Evolutionary conservation across 1,284 basidiomycete species (phyloP).

Genomic region (Irpex sp.): DNA sequence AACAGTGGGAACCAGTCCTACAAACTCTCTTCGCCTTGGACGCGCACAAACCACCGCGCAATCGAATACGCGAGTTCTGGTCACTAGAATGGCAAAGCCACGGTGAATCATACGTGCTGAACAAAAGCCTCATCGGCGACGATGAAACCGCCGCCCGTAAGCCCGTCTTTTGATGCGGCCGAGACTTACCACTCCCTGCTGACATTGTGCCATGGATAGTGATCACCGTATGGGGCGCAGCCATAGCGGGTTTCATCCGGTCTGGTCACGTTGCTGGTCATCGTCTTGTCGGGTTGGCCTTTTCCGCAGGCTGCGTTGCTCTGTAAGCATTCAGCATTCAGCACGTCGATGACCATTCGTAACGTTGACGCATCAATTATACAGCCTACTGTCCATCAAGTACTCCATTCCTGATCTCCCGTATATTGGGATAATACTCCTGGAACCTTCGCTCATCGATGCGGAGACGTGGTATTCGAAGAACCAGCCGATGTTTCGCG

Average conservation of each 20-base stretch:
- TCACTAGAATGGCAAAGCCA: neutral
- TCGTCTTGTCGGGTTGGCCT: neutral
- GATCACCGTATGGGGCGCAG: neutral
- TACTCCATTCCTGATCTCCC: neutral
- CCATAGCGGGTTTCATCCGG: neutral
- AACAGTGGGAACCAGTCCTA: neutral
- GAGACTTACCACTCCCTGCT: no score
- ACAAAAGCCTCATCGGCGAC: neutral
- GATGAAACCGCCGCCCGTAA: neutral
- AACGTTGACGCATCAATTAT: no score
- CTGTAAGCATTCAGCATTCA: neutral
- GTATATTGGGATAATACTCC: slow-evolving; percentile 3
- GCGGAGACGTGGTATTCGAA: neutral
- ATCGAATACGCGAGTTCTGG: neutral
- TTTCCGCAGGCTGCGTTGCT: neutral
- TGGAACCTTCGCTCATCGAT: slow-evolving; percentile 6
- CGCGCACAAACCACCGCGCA: neutral
- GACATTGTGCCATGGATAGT: neutral
- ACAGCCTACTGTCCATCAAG: neutral
- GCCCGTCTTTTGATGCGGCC: neutral
- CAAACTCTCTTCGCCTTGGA: neutral
- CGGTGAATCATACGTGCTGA: neutral
- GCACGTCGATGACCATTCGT: no score
- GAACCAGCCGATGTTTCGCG: neutral
- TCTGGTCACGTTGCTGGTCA: neutral